These are phyloP conservation scores for Penicillium canescens DNA, from an alignment of 495 filamentous ascomycete genomes.

Conservation along the genomic window DNA sequence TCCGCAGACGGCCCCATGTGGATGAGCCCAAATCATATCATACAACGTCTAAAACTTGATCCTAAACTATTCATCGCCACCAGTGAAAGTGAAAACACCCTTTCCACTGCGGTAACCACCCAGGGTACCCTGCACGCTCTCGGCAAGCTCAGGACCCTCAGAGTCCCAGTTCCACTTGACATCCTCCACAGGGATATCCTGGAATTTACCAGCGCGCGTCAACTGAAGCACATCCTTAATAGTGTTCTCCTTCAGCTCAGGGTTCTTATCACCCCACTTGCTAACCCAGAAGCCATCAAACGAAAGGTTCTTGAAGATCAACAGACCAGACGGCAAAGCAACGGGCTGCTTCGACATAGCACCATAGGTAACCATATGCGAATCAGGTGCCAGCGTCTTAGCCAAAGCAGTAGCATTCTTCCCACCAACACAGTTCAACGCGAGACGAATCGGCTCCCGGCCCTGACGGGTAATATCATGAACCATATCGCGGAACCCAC, in stretches of 20 bases:
- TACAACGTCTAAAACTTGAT: neutral
- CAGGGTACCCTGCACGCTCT: conserved; percentile 73
- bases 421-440: conserved; percentile 94
- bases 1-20: neutral
- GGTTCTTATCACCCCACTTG: conserved; percentile 78
- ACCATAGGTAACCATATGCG: conserved; percentile 87
- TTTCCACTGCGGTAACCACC: conserved; percentile 82
- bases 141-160: conserved; percentile 57
- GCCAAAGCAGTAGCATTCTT: conserved; percentile 74
- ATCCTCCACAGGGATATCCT: conserved; percentile 76
- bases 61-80: conserved; percentile 31
- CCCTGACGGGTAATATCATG: conserved; percentile 70
- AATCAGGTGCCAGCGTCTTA: conserved; percentile 62
- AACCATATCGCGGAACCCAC: conserved; percentile 61
- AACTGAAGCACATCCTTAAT: conserved; percentile 79
- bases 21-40: neutral
- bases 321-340: conserved; percentile 68
- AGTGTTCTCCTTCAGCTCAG: conserved; percentile 71
- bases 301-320: conserved; percentile 87
- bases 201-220: conserved; percentile 73
- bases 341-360: conserved; percentile 90
- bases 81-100: conserved; percentile 81
- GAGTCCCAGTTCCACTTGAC: conserved; percentile 81
- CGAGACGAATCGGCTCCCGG: conserved; percentile 68
- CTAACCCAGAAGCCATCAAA: conserved; percentile 96